These are phyloP conservation scores for Microcyclospora tardicrescens DNA, from an alignment of 2,329 filamentous ascomycete species.

Conservation along the genomic window DNA sequence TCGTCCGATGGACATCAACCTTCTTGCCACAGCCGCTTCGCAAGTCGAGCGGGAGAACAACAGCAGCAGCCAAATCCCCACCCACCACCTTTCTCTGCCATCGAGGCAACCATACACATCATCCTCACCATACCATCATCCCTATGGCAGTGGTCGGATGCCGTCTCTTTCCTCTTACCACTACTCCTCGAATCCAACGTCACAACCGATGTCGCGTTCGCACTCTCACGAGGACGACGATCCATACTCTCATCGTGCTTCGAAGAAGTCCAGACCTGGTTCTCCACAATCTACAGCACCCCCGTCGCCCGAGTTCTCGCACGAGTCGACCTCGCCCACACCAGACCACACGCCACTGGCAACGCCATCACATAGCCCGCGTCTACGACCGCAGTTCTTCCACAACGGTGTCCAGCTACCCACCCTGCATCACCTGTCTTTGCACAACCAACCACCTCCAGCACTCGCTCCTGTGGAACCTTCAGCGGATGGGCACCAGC, in stretches of 20 bases:
- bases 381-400: conserved; percentile 62
- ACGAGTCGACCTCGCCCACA: conserved; percentile 88
- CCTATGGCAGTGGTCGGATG: conserved; percentile 48
- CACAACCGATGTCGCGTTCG: conserved; percentile 78
- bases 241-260: conserved; percentile 59
- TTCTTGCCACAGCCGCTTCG: conserved; percentile 57
- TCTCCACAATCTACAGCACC: conserved; percentile 93
- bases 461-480: conserved; percentile 61
- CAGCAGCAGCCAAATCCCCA: conserved; percentile 26
- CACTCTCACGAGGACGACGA: conserved; percentile 77
- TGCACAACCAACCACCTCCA: conserved; percentile 44
- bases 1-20: conserved; percentile 48
- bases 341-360: conserved; percentile 98
- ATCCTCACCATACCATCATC: conserved; percentile 32
- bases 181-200: conserved; percentile 35
- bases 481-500: conserved; percentile 45
- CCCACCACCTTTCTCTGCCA: conserved; percentile 24
- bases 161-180: conserved; percentile 68
- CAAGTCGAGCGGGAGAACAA: conserved; percentile 51
- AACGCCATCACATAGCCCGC: conserved; percentile 87
- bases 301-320: conserved; percentile 90
- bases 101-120: conserved; percentile 15
- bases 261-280: conserved; percentile 83
- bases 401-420: conserved; percentile 67
- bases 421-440: conserved; percentile 61